phyloP scores from a whole-genome alignment of 176 grass and related monocot genomes.

The Hordeum vulgare region MorexV3_pseudomolecules_assembly NC_058519.1:58292141-58292640 shows the following conservation, averaged over 20 bases:
- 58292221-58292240: neutral
- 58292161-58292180: neutral
- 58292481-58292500: slow-evolving; percentile 25
- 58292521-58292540: neutral
- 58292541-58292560: neutral
- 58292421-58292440: neutral
- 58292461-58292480: slow-evolving; percentile 30
- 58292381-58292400: slow-evolving; percentile 18
- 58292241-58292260: slow-evolving; percentile 22
- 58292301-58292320: neutral
- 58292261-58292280: neutral
- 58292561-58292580: neutral
- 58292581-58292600: neutral
- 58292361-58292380: slow-evolving; percentile 7
- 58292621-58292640: slow-evolving; percentile 3
- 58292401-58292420: neutral
- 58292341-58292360: slow-evolving; percentile 5
- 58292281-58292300: too few species aligned
- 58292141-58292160: neutral
- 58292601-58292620: neutral
- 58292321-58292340: neutral
- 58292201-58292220: neutral
- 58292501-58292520: neutral
- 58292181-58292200: neutral
- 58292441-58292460: slow-evolving; percentile 6